phyloP scores from a whole-genome alignment of 2,329 filamentous ascomycete species.

The Aspergillus texensis region DNA sequence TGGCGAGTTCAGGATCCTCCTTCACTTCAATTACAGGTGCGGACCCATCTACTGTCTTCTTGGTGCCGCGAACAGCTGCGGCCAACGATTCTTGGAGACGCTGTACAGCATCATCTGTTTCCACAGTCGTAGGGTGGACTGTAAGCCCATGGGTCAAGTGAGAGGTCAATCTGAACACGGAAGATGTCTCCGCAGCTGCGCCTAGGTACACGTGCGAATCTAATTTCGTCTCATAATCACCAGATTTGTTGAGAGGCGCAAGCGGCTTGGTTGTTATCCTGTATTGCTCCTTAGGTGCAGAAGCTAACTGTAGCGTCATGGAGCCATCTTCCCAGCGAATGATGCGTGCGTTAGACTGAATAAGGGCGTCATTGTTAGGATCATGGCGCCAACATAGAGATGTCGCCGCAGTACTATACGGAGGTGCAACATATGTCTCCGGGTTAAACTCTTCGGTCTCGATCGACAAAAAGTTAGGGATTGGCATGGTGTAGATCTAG shows the following conservation, averaged over 20 bases:
- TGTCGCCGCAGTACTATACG: conserved; percentile 65
- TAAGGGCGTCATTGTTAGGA: conserved; percentile 57
- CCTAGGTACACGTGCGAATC: conserved; percentile 68
- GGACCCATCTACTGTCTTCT: conserved; percentile 53
- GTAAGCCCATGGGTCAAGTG: conserved; percentile 64
- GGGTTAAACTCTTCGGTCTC: conserved; percentile 64
- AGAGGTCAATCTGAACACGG: conserved; percentile 62
- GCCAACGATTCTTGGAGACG: conserved; percentile 64
- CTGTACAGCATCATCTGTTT: conserved; percentile 63
- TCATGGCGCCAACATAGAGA: conserved; percentile 68
- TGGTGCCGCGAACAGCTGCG: conserved; percentile 56
- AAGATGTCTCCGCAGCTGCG: conserved; percentile 59
- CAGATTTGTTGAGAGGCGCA: conserved; percentile 57
- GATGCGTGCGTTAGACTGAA: conserved; percentile 68
- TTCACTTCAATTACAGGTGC: conserved; percentile 61
- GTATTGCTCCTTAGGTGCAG: conserved; percentile 63
- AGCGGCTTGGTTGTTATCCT: conserved; percentile 61
- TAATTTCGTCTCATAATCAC: conserved; percentile 55
- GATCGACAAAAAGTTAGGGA: conserved; percentile 65
- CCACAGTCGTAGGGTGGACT: conserved; percentile 57
- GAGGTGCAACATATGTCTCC: conserved; percentile 62
- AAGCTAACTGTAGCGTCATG: conserved; percentile 66
- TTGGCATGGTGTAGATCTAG: conserved; percentile 63
- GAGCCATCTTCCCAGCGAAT: conserved; percentile 70
- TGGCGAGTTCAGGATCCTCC: conserved; percentile 65